phyloP scores from a whole-genome alignment of 495 filamentous ascomycete genomes.

The Annulohypoxylon bovei region DNA sequence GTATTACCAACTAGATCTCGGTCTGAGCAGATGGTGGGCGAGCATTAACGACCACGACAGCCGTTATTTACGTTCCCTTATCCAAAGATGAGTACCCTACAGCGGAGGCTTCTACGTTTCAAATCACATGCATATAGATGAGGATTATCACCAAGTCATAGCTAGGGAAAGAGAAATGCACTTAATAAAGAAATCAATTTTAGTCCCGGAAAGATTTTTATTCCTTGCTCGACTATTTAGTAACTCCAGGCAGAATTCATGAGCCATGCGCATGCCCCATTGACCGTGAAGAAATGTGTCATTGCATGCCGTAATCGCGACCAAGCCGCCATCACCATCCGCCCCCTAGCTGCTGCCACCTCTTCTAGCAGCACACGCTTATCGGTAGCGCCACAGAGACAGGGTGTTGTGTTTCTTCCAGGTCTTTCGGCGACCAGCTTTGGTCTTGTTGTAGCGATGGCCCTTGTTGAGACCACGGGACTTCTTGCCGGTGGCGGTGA shows the following conservation, averaged over 20 bases:
- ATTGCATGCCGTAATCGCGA: constrained; percentile 43
- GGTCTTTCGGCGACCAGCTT: constrained; percentile 93
- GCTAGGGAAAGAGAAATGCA: not conserved
- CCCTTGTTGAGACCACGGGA: constrained; percentile 98
- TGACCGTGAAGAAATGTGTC: constrained; percentile 44
- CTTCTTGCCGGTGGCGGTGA: constrained; percentile 98
- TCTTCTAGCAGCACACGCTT: constrained; percentile 47
- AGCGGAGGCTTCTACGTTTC: not conserved
- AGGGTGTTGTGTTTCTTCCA: constrained; percentile 99
- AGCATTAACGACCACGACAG: not conserved
- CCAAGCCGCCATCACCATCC: constrained; percentile 18
- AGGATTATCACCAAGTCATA: not conserved
- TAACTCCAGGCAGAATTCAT: constrained; percentile 50
- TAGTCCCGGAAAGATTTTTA: constrained; percentile 42
- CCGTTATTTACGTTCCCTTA: not conserved
- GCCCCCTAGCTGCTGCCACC: constrained; percentile 21
- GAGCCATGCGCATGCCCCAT: constrained; percentile 47
- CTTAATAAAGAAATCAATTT: constrained; percentile 34
- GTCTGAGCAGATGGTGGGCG: too few species aligned
- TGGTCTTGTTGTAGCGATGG: constrained; percentile 98
- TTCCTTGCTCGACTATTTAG: constrained; percentile 48
- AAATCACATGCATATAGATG: not conserved
- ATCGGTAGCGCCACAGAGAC: constrained; percentile 88
- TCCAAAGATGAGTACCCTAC: too few species aligned
- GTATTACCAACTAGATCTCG: too few species aligned